phyloP scores from a whole-genome alignment of 306 rosid genomes.

The Arachis stenosperma region DNA sequence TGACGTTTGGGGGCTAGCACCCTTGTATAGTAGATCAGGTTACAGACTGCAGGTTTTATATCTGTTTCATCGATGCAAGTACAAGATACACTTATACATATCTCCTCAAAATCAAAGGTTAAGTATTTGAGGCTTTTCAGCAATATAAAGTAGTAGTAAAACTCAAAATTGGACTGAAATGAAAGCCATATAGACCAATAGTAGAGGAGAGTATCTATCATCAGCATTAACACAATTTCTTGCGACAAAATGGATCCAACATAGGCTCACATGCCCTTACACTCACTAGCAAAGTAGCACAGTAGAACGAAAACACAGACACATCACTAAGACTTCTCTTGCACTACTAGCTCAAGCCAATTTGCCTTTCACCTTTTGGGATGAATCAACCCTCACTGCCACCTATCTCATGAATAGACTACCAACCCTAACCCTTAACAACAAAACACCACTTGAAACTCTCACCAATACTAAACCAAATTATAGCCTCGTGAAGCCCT shows the following conservation, averaged over 20 bases:
- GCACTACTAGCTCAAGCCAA: not conserved
- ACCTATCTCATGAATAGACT: not conserved
- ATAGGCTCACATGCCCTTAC: not conserved
- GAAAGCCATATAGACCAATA: not conserved
- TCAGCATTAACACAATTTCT: not conserved
- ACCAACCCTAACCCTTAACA: not conserved
- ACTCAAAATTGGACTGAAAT: not conserved
- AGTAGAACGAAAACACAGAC: not conserved
- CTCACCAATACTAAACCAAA: not conserved
- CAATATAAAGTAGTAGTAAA: no score
- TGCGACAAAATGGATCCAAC: fast-evolving
- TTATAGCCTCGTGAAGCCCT: no score
- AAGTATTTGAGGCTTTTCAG: no score
- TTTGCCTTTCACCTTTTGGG: not conserved
- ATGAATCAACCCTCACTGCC: not conserved
- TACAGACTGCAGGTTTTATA: not conserved
- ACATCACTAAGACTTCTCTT: not conserved
- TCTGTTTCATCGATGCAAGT: not conserved
- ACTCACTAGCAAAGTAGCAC: not conserved
- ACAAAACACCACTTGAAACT: not conserved
- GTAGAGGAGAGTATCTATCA: not conserved
- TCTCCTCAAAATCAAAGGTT: no score
- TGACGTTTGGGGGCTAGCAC: not conserved
- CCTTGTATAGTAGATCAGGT: not conserved
- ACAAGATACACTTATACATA: not conserved